These are phyloP conservation scores for Tephrocybe sp. DNA, from an alignment of 768 basidiomycete genomes.

Conservation along the genomic window DNA sequence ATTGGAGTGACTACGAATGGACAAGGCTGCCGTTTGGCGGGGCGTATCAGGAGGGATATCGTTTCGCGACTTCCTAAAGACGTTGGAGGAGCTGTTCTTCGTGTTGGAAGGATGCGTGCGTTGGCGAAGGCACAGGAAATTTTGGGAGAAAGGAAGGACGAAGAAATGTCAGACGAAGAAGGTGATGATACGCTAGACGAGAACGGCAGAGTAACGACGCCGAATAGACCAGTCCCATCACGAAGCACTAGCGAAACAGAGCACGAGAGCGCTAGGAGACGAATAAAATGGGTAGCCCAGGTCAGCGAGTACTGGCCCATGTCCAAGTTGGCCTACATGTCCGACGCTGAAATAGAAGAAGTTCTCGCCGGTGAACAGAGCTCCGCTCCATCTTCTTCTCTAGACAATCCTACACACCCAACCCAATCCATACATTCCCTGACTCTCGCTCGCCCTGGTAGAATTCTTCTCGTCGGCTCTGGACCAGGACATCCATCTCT, in stretches of 20 bases:
- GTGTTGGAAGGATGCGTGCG: constrained; percentile 65
- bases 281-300: constrained; percentile 93
- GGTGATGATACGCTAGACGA: constrained; percentile 46
- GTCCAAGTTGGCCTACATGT: constrained; percentile 67
- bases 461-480: constrained; percentile 90
- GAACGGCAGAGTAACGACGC: constrained; percentile 52
- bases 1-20: constrained; percentile 91
- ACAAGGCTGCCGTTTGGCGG: constrained; percentile 81
- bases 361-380: constrained; percentile 44
- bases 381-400: constrained; percentile 12
- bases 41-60: constrained; percentile 79
- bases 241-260: constrained; percentile 36
- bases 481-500: constrained; percentile 95
- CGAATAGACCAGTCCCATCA: constrained; percentile 67
- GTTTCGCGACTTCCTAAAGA: constrained; percentile 69
- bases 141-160: constrained; percentile 10
- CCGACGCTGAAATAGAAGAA: constrained; percentile 63
- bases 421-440: constrained; percentile 32
- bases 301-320: constrained; percentile 97
- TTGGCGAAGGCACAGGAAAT: constrained; percentile 31
- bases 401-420: constrained; percentile 4
- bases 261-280: constrained; percentile 49
- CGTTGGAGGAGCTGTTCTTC: constrained; percentile 71
- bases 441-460: constrained; percentile 43
- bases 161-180: constrained; percentile 14